Evolutionary conservation across 257 asterid genomes (phyloP), one percentile per base, ranked within the genome.

Genomic region (Leptodermis oblonga): DNA sequence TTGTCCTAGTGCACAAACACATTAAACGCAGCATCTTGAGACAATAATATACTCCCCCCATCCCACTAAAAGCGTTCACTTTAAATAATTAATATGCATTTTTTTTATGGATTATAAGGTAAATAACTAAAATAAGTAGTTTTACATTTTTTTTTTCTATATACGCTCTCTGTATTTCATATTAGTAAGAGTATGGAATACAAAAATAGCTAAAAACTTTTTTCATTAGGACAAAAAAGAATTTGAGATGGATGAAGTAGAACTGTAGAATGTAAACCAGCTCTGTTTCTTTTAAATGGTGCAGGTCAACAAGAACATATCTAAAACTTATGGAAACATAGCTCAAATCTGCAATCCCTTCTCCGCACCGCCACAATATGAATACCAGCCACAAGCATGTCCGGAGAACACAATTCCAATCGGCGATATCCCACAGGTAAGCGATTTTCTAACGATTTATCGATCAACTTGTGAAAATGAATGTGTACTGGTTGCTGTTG

Each of bases 341-440:
- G 75, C 86, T 37, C 95, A 87, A 15, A 86, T 92, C 28, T 92
- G 98, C 87, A 90, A 92, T 71, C 98, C 98, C 8, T 92, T 92
- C 82, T 88, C 97, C 0, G 82, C 78, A 1, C 92, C 97, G 28
- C 97, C 98, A 14, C 66, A 60, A 30, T 81, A 88, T 34, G 73
- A 77, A 54, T 90, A 82, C 67, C 87, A 83, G 70, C 92, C 95
- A 0, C 72, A 71, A 70, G 71, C 74, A 26, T 92, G 98, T 46
- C 75, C 91, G 7, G 65, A 80, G 14, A 59, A 79, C 62, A 79
- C 95, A 0, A 80, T 84, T 72, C 60, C 6, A 59, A 90, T 92
- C 3, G 92, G 96, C 25, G 89, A 85, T 42, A 74, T 92, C 73
- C 93, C 96, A 67, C 83, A 34, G 87, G 87, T 79, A 62, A 28